These are phyloP conservation scores for Kandelia obovata DNA, from an alignment of 345 rosid species.

Conservation along the genomic window DNA sequence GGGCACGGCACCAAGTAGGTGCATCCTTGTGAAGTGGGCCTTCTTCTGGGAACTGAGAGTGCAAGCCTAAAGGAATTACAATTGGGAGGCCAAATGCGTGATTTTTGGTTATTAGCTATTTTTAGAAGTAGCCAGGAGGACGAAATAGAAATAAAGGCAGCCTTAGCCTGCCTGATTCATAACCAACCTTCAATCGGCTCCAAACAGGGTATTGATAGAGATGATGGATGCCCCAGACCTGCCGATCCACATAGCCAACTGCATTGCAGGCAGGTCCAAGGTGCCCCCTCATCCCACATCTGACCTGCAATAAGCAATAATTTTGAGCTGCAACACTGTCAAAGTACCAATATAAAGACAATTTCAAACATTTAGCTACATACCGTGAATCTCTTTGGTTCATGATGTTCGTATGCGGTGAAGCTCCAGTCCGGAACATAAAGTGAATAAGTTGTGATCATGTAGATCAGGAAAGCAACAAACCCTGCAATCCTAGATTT, in stretches of 20 bases:
- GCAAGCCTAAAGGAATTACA: slow-evolving; percentile 43
- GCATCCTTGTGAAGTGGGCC: slow-evolving; percentile 47
- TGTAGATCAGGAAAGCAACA: slow-evolving; percentile 47
- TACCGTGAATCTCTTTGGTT: slow-evolving; percentile 35
- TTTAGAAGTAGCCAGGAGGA: neutral
- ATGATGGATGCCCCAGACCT: slow-evolving; percentile 65
- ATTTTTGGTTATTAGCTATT: too few relatives aligned
- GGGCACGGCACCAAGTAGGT: slow-evolving; percentile 55
- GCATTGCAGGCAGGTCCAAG: slow-evolving; percentile 71
- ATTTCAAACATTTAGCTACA: neutral
- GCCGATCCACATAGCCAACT: slow-evolving; percentile 56
- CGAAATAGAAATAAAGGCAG: neutral
- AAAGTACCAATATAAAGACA: neutral
- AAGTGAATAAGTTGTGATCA: slow-evolving; percentile 45
- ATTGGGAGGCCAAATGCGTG: neutral
- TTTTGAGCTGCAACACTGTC: neutral
- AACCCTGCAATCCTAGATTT: slow-evolving; percentile 49
- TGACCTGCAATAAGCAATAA: slow-evolving; percentile 37
- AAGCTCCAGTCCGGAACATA: slow-evolving; percentile 70
- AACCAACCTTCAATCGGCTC: slow-evolving; percentile 50
- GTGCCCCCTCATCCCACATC: slow-evolving; percentile 72
- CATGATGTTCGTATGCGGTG: neutral
- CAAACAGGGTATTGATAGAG: slow-evolving; percentile 51
- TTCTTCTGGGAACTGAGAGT: slow-evolving; percentile 46
- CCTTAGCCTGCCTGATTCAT: too few relatives aligned